Percentiles rank a stretch among this genome's conserved stretches.
Evolutionary conservation across 225 moss, liverwort and hornwort species (phyloP).

Genomic region (Sphagnum contortum): DNA sequence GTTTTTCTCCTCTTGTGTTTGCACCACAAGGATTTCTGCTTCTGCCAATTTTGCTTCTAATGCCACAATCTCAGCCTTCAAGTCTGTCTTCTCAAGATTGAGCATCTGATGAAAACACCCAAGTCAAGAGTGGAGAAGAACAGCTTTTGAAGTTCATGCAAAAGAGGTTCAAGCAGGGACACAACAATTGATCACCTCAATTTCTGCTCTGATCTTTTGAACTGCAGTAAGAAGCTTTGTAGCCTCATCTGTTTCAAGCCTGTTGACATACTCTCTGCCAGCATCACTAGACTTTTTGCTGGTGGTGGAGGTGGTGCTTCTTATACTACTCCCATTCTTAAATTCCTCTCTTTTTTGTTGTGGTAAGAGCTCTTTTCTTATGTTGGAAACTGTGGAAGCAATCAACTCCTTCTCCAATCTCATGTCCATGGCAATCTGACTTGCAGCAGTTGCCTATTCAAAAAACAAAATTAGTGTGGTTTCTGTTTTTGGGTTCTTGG

Average conservation of each 20-base stretch:
- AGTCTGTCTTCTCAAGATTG: conserved; percentile 1
- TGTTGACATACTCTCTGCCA: background rate
- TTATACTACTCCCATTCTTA: conserved; percentile 3
- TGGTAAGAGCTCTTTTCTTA: conserved; percentile 8
- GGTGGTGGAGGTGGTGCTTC: background rate
- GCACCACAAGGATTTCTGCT: background rate
- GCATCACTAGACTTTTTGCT: too few species aligned
- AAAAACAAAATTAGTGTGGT: too few species aligned
- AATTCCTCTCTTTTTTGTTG: background rate
- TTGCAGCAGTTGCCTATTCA: conserved; percentile 5
- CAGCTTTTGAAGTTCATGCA: too few species aligned
- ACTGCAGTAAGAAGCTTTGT: conserved; percentile 7
- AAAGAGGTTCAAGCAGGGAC: too few species aligned
- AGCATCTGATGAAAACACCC: background rate
- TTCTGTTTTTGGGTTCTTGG: too few species aligned
- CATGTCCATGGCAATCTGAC: conserved; percentile 5
- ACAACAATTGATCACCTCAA: background rate
- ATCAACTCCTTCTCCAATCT: conserved; percentile 10
- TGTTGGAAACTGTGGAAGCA: conserved; percentile 4
- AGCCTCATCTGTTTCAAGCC: conserved; percentile 8
- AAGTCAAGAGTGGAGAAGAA: too few species aligned
- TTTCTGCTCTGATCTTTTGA: background rate
- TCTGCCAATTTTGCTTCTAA: conserved; percentile 2
- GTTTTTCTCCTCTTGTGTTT: background rate
- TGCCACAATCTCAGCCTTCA: background rate